These are phyloP conservation scores for Discostella pseudostelligera DNA, from an alignment of 108 stramenopile species.

Conservation along the genomic window DNA sequence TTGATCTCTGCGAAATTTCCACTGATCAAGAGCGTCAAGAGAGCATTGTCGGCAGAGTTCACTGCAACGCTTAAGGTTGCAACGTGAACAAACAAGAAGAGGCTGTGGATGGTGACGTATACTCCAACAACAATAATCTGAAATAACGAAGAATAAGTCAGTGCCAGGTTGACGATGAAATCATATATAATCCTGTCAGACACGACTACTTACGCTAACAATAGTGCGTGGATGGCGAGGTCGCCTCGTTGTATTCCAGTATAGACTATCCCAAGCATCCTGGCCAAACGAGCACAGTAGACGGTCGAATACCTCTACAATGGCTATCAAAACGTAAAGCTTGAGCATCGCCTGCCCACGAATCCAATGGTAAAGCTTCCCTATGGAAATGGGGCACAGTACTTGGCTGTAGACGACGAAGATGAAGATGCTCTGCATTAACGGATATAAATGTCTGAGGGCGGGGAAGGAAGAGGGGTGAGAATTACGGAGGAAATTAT, in stretches of 20 bases:
- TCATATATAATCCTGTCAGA: background rate
- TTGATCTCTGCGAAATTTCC: slow-evolving; percentile 99
- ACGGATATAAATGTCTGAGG: slow-evolving; percentile 80
- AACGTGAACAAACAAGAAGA: slow-evolving; percentile 78
- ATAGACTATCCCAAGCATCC: slow-evolving; percentile 93
- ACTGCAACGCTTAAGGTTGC: slow-evolving; percentile 90
- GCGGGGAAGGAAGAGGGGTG: slow-evolving; percentile 15
- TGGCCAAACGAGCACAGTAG: slow-evolving; percentile 94
- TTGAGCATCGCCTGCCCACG: slow-evolving; percentile 96
- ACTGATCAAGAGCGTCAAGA: slow-evolving; percentile 88
- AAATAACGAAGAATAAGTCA: background rate
- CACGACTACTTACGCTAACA: slow-evolving; percentile 35
- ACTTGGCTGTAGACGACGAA: slow-evolving; percentile 61
- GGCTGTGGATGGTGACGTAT: slow-evolving; percentile 74
- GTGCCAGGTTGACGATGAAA: background rate
- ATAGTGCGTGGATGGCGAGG: slow-evolving; percentile 71
- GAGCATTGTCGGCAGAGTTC: slow-evolving; percentile 82
- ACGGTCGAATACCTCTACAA: slow-evolving; percentile 96
- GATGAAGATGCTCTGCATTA: slow-evolving; percentile 80
- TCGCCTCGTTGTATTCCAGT: slow-evolving; percentile 85
- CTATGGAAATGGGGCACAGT: slow-evolving; percentile 83
- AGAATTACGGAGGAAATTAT: background rate
- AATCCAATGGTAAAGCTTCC: slow-evolving; percentile 96
- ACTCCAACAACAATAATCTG: slow-evolving; percentile 68
- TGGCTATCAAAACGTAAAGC: slow-evolving; percentile 95